Evolutionary conservation across 345 rosid genomes (phyloP), one percentile per base, ranked within the genome.

Genomic region (Combretum micranthum): DNA sequence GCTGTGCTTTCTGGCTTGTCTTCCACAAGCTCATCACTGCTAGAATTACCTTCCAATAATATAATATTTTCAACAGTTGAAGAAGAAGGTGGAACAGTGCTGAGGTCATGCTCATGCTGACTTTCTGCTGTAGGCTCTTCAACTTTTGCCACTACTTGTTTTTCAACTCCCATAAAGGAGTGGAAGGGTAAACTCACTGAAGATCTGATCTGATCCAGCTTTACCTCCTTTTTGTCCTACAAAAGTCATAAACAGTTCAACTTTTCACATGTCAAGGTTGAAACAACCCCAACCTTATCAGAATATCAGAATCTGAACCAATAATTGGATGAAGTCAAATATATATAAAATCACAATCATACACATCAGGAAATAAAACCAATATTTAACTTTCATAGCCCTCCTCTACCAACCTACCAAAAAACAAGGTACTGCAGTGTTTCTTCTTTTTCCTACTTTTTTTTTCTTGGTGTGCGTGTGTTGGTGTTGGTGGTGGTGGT

Each of bases 171-270:
- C 20, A 16, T 22, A 72, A 75, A 77, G 2, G 88, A 69, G 53
- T 67, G 77, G 69, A 83, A 77, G 12, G 85, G 81, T 23, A 80
- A 85, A 43, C 53, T 77, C 49, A 80, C 83, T 4, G 80, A 71
- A 15, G 78, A 72, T 69, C 79, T 75, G 15, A 77, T 80, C 69
- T 74, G 79, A 49, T 75, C 85, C 75, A 83, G 51, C 67, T 76
- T 83, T 59, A 45, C 52, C 51, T 64, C 78, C 59, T 79, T 84
- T 61, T 74, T 59, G 39, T 44, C 79, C 89, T 85, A 59, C 53
- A 50, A 50, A 50, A 46, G 13, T 20, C 14, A 50, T 25, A 18
- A 12, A 11, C 53, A 13, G 19, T 17, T 11, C 23, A 12, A 50
- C 23, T 50, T 50, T 11, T 15, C n/a, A 6, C 25, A 2, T 6